phyloP scores from a whole-genome alignment of 176 grass and related monocot genomes.

The Saccharum officinarum region DNA sequence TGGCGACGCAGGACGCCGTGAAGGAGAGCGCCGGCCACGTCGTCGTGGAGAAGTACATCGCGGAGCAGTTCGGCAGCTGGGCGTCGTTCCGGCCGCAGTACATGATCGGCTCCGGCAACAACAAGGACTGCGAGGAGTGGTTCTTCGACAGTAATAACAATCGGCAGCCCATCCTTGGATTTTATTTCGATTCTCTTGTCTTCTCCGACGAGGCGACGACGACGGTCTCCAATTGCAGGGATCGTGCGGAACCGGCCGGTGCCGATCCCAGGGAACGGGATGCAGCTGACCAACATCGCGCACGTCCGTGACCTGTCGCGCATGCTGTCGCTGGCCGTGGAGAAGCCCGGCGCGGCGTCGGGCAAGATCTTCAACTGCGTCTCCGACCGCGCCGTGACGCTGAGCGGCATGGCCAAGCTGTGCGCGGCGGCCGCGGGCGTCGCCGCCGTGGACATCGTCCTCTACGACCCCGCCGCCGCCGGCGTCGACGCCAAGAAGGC shows the following conservation, averaged over 20 bases:
- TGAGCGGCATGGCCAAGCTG: constrained; percentile 69
- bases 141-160: constrained; percentile 77
- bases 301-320: constrained; percentile 76
- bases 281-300: constrained; percentile 86
- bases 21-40: constrained; percentile 88
- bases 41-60: constrained; percentile 79
- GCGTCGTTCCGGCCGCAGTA: constrained; percentile 85
- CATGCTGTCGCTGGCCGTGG: constrained; percentile 79
- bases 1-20: constrained; percentile 63
- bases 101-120: constrained; percentile 98
- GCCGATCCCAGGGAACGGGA: constrained; percentile 84
- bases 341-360: constrained; percentile 43
- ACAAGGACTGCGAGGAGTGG: constrained; percentile 99
- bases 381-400: constrained; percentile 81
- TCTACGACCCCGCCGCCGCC: constrained; percentile 76
- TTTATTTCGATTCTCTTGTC: no score
- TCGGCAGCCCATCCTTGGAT: no score
- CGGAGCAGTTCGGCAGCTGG: constrained; percentile 71
- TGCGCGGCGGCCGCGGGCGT: constrained; percentile 65
- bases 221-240: constrained; percentile 29
- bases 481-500: constrained; percentile 82
- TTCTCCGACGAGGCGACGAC: neutral
- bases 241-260: constrained; percentile 75
- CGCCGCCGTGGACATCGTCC: constrained; percentile 40
- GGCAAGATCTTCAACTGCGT: constrained; percentile 86